A percentile compares a stretch with the other conserved stretches of the same genome.
Conservation (phyloP, 768 basidiomycete species). For the Hericium erinaceus region DNA sequence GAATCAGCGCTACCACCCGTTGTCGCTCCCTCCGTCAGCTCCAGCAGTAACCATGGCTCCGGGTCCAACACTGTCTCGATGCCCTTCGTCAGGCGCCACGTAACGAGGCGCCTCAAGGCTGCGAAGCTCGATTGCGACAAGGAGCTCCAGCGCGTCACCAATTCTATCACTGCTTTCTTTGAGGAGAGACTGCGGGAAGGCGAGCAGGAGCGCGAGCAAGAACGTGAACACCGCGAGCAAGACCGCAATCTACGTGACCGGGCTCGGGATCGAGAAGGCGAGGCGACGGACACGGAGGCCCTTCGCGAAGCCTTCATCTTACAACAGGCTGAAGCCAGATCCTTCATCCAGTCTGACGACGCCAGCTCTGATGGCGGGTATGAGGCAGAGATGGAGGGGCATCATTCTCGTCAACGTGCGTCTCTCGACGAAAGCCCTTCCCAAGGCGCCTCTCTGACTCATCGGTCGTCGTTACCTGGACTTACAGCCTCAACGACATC, state of each 20-base stretch:
- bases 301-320: constrained; percentile 55
- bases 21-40: constrained; percentile 21
- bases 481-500: constrained; percentile 58
- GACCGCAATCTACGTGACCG: constrained; percentile 32
- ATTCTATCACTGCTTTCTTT: constrained; percentile 90
- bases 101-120: constrained; percentile 84
- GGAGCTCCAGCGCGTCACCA: constrained; percentile 88
- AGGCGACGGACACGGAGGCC: constrained; percentile 23
- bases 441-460: constrained; percentile 36
- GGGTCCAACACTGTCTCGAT: constrained; percentile 76
- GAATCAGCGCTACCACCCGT: constrained; percentile 36
- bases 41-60: constrained; percentile 32
- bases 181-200: constrained; percentile 81
- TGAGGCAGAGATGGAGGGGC: constrained; percentile 63
- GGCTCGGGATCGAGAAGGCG: constrained; percentile 48
- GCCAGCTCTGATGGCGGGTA: constrained; percentile 77
- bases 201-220: constrained; percentile 58
- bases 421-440: constrained; percentile 37
- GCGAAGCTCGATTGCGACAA: constrained; percentile 97
- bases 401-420: constrained; percentile 67
- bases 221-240: constrained; percentile 34
- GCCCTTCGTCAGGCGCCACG: constrained; percentile 89
- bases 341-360: constrained; percentile 55
- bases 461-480: constrained; percentile 45
- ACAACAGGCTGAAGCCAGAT: constrained; percentile 47